Base-by-base conservation (phyloP, 2,329 filamentous ascomycete genomes). In the Paraphoma chrysanthemicola region DNA sequence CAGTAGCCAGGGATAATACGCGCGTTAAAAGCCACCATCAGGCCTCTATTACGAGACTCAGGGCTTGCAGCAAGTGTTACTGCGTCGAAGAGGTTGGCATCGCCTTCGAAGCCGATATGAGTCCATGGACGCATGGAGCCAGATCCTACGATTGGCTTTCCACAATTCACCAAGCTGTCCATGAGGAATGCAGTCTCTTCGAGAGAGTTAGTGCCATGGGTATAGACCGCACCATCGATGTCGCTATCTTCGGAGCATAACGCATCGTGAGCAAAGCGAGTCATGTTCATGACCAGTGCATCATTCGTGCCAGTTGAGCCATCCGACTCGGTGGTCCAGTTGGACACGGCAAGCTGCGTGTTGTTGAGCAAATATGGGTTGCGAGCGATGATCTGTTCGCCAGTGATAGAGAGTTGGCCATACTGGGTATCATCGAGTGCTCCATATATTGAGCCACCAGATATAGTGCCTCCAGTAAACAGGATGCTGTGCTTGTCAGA, bases 281-380 rank as follows among this genome's bases (percentile, higher is more conserved):
- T 71, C 70, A 72, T 72, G 54, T 72, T 70, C 69, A 71, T 72
- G 29, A 69, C 70, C 1, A 72, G 41, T 4, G 64, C 61, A 50
- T 72, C 70, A 31, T 66, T 68, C 3, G 68, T 71, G 9, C 69
- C 70, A 0, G 69, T 71, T 0, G 68, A 71, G 17, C 60, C 57
- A 23, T 66, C 53, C 8, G 36, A 45, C 31, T 60, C 33, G 0
- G 60, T 57, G 0, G 65, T 70, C 65, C 67, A 72, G 41, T 72
- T 70, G 0, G 69, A 70, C 3, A 72, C 64, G 5, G 69, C 69
- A 1, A 72, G 64, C 43, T 71, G 68, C 3, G 69, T 71, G 45
- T 71, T 57, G 46, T 72, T 71, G 6, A 71, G 54, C 0, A 72
- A 58, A 45, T 72, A 71, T 1, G 65, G 62, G 28, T 71, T 69